phyloP scores from a whole-genome alignment of 441 rosid genomes.

The Biscutella laevigata region DNA sequence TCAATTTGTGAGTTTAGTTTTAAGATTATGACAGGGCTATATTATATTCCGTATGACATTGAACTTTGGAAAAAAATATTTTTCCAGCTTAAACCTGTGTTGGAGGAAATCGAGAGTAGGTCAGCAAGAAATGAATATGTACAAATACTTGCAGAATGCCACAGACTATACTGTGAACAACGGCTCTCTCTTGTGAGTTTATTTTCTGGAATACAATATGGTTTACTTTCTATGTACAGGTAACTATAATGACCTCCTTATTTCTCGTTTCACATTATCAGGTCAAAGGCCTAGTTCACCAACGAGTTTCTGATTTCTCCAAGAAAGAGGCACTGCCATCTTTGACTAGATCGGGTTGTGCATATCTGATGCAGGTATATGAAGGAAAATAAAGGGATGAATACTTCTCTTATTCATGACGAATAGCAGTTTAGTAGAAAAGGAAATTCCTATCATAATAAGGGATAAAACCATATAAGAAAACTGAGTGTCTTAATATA shows the following conservation, averaged over 20 bases:
- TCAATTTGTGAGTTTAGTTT: slow-evolving; percentile 2
- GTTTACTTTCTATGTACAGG: slow-evolving; percentile 17
- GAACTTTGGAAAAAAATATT: background rate
- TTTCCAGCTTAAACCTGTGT: slow-evolving; percentile 77
- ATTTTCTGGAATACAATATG: background rate
- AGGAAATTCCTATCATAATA: background rate
- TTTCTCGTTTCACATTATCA: slow-evolving; percentile 24
- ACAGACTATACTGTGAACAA: slow-evolving; percentile 88
- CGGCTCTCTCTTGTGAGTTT: slow-evolving; percentile 78
- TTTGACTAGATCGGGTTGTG: slow-evolving; percentile 94
- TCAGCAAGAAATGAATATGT: slow-evolving; percentile 82
- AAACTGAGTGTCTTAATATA: background rate
- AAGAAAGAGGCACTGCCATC: slow-evolving; percentile 90
- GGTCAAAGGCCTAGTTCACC: slow-evolving; percentile 88
- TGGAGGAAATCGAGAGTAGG: slow-evolving; percentile 91
- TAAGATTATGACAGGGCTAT: background rate
- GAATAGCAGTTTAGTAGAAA: slow-evolving; percentile 7
- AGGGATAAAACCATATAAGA: background rate
- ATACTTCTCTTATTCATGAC: background rate
- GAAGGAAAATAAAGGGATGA: background rate
- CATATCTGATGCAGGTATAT: slow-evolving; percentile 86
- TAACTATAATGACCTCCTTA: slow-evolving; percentile 7
- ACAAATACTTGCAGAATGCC: slow-evolving; percentile 86
- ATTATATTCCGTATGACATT: background rate
- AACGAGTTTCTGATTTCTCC: slow-evolving; percentile 80